phyloP scores from a whole-genome alignment of 805 yeast species.

The Pichia gijzeniarum region DNA sequence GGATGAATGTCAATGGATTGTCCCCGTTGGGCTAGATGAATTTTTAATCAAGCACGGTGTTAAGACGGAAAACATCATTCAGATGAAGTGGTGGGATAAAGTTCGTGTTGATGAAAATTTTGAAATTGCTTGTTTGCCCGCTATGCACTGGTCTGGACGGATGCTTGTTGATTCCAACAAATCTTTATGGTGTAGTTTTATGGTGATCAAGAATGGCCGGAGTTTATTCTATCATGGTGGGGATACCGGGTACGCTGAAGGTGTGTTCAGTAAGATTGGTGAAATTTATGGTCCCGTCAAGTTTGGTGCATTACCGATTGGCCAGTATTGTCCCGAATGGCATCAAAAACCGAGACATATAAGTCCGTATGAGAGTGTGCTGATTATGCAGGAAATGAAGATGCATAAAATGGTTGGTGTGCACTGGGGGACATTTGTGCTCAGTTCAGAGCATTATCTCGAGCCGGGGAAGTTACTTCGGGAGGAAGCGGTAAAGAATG shows the following conservation, averaged over 20 bases:
- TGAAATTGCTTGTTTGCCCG: constrained; percentile 84
- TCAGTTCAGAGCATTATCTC: constrained; percentile 80
- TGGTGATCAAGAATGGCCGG: constrained; percentile 57
- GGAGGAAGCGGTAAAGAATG: constrained; percentile 38
- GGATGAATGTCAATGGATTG: constrained; percentile 70
- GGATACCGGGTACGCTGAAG: constrained; percentile 85
- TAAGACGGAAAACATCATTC: constrained; percentile 44
- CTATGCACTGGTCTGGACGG: constrained; percentile 97
- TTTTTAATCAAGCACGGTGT: constrained; percentile 56
- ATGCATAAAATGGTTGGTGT: constrained; percentile 72
- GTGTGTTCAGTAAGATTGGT: constrained; percentile 62
- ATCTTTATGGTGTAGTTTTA: constrained; percentile 85
- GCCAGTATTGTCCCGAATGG: constrained; percentile 94
- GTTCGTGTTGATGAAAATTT: constrained; percentile 42
- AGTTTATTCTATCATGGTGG: constrained; percentile 89
- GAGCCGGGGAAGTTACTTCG: constrained; percentile 70
- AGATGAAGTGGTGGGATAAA: constrained; percentile 92
- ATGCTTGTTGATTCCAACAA: constrained; percentile 71
- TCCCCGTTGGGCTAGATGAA: constrained; percentile 70
- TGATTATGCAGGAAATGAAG: constrained; percentile 56
- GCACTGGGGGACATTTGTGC: constrained; percentile 93
- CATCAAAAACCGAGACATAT: constrained; percentile 88
- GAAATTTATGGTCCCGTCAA: constrained; percentile 55
- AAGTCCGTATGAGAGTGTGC: constrained; percentile 69
- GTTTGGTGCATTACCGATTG: constrained; percentile 81